Evolutionary conservation across 441 rosid genomes (phyloP), one percentile per base, ranked within the genome.

Genomic region (Viola pubescens): DNA sequence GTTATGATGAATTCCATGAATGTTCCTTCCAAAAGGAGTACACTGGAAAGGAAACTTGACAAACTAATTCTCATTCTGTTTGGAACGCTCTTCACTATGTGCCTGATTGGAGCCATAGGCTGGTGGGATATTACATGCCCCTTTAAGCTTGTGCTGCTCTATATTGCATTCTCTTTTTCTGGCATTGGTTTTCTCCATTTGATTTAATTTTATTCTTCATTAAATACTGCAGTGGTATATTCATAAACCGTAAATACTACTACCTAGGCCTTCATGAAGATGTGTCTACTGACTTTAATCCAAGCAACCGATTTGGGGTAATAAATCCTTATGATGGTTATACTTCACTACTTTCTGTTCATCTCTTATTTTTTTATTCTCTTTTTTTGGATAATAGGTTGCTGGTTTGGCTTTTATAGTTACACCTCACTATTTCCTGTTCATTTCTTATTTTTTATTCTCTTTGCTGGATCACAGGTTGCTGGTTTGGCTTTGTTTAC

Each of bases 1-100:
- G 99, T 95, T 62, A 91, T 95, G 99, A 95, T 95, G 99, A 95
- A 95, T 77, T 84, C 99, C 53, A 89, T 91, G 98, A 89, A 91
- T 62, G 92, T 94, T 72, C 98, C 98, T 73, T 95, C 98, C 54
- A 95, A 94, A 77, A 84, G 99, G 79, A 95, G 98, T 77, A 95
- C 99, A 48, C 69, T 95, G 65, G 99, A 95, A 78, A 89, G 94
- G 82, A 91, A 95, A 75, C 97, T 95, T 64, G 99, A 95, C 84
- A 89, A 86, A 76, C 97, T 95, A 66, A 95, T 91, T 67, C 92
- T 95, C 16, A 57, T 89, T 38, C 91, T 95, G 51, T 86, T 95
- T 63, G 86, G 86, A 65, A 84, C 87, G 64, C 98, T 95, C 59
- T 84, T 88, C 69, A 66, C 72, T 7, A 89, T 91, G 96, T 88